Evolutionary conservation across 2,329 filamentous ascomycete species (phyloP).

Genomic region (Lecanicillium sp.): DNA sequence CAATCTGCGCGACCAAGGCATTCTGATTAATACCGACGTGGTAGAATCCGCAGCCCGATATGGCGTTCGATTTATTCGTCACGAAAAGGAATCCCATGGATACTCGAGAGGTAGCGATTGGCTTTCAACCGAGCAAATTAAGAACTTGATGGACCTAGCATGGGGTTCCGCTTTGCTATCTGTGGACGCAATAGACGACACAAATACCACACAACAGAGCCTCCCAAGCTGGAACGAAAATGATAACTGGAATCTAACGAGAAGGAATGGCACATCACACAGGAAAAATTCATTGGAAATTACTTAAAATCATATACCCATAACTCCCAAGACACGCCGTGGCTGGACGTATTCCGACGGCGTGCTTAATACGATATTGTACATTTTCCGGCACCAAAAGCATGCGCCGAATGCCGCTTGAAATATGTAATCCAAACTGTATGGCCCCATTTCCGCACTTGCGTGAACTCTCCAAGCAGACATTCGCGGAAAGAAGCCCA

Average conservation of each 20-base stretch:
- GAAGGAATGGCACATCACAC: not conserved
- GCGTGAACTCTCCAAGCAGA: too few relatives aligned
- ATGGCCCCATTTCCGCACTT: not conserved
- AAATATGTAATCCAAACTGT: not conserved
- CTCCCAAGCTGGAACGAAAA: not conserved
- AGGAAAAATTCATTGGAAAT: not conserved
- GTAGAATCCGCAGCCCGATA: slow-evolving; percentile 24
- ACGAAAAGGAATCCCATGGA: slow-evolving; percentile 24
- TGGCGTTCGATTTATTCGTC: slow-evolving; percentile 25
- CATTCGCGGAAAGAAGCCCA: too few relatives aligned
- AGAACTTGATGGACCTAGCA: slow-evolving; percentile 2
- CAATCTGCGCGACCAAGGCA: slow-evolving; percentile 28
- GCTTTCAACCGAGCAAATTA: slow-evolving; percentile 19
- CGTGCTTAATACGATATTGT: slow-evolving; percentile 5
- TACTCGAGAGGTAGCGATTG: slow-evolving; percentile 27
- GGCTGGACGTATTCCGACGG: not conserved
- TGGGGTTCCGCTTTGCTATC: slow-evolving; percentile 9
- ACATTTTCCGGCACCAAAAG: not conserved
- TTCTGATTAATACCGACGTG: slow-evolving; percentile 28
- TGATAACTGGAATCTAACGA: not conserved
- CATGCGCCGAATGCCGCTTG: not conserved
- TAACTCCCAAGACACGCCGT: not conserved
- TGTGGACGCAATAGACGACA: not conserved
- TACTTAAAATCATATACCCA: slow-evolving; percentile 5
- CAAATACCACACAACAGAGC: not conserved